Evolutionary conservation across 768 basidiomycete species (phyloP).

Genomic region (Leccinum truebloodii): DNA sequence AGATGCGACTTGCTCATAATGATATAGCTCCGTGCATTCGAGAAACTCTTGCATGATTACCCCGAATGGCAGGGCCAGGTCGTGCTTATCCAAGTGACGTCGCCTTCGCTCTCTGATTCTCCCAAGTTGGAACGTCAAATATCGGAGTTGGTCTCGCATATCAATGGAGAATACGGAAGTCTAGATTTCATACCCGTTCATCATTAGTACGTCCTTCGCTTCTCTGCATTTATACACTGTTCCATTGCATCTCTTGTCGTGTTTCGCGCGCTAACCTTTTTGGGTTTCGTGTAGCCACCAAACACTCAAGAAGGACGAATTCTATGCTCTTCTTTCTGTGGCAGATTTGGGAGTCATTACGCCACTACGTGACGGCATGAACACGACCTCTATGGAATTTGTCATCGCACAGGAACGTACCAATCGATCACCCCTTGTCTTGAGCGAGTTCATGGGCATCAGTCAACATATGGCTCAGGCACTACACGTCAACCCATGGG

Average conservation of each 20-base stretch:
- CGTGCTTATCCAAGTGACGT: slow-evolving; percentile 82
- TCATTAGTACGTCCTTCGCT: slow-evolving; percentile 76
- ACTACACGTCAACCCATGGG: slow-evolving; percentile 94
- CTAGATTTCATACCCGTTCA: slow-evolving; percentile 96
- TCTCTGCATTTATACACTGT: background rate
- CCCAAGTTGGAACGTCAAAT: slow-evolving; percentile 93
- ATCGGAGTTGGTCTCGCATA: slow-evolving; percentile 90
- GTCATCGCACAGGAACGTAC: slow-evolving; percentile 90
- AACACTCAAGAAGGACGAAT: slow-evolving; percentile 95
- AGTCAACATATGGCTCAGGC: slow-evolving; percentile 89
- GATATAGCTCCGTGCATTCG: slow-evolving; percentile 83
- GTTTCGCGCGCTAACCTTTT: background rate
- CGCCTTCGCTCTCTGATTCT: slow-evolving; percentile 87
- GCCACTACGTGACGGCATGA: slow-evolving; percentile 96
- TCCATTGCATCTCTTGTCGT: background rate
- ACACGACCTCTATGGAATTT: slow-evolving; percentile 98
- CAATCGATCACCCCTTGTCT: slow-evolving; percentile 80
- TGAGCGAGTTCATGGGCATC: slow-evolving; percentile 99
- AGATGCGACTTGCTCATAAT: slow-evolving; percentile 1
- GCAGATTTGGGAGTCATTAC: slow-evolving; percentile 96
- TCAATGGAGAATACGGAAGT: slow-evolving; percentile 94
- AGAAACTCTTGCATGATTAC: slow-evolving; percentile 90
- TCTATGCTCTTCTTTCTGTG: slow-evolving; percentile 90
- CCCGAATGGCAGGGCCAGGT: slow-evolving; percentile 95
- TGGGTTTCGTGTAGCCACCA: slow-evolving; percentile 67